Conservation (phyloP, 352 stramenopile species). For the Aphanomyces astaci region DNA sequence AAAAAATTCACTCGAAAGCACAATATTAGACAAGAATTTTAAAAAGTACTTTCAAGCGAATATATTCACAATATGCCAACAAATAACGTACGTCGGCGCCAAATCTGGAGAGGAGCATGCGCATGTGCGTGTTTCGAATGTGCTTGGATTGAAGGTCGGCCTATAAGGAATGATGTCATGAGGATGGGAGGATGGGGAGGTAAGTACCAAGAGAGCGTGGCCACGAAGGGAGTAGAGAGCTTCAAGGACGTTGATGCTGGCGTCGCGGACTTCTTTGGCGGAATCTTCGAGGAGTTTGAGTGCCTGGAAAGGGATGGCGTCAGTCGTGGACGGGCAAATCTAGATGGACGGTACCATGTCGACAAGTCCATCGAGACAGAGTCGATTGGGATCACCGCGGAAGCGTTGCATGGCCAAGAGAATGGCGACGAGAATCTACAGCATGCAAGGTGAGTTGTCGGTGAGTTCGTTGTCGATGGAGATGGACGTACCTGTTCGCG, state of each 20-base stretch:
- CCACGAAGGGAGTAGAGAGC: slow-evolving; percentile 67
- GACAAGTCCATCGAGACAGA: slow-evolving; percentile 16
- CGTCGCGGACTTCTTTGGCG: slow-evolving; percentile 74
- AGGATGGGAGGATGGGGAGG: neutral
- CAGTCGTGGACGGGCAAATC: neutral
- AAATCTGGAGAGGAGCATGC: slow-evolving; percentile 58
- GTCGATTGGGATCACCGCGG: neutral
- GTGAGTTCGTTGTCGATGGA: neutral
- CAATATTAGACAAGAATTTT: too few species aligned
- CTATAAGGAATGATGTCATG: slow-evolving; percentile 25
- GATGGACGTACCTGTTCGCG: slow-evolving; percentile 58
- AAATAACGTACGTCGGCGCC: slow-evolving; percentile 6
- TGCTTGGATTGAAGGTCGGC: slow-evolving; percentile 61
- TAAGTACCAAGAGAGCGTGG: slow-evolving; percentile 51
- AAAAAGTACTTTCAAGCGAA: too few species aligned
- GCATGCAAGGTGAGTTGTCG: neutral
- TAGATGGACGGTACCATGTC: too few species aligned
- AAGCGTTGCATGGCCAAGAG: slow-evolving; percentile 17
- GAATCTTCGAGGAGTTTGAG: slow-evolving; percentile 69
- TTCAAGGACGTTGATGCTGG: slow-evolving; percentile 54
- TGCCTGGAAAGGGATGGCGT: slow-evolving; percentile 28
- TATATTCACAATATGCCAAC: too few species aligned
- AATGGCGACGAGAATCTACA: slow-evolving; percentile 11
- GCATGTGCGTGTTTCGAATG: slow-evolving; percentile 68
- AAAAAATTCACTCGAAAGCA: too few species aligned